phyloP scores from a whole-genome alignment of 768 basidiomycete species.

The Paxillus involutus region DNA sequence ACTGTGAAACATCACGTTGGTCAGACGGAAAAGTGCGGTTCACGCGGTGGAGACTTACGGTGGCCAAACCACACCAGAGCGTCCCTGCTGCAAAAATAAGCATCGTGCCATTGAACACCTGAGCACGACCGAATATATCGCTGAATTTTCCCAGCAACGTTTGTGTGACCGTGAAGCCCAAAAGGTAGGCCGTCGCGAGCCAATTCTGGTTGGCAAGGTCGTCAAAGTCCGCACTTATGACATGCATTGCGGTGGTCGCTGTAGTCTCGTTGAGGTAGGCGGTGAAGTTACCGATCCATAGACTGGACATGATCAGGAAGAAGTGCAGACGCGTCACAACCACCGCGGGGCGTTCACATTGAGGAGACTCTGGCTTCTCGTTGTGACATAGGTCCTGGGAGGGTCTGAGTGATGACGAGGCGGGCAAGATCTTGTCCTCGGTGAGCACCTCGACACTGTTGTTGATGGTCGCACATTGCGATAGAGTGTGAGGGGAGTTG shows the following conservation, averaged over 20 bases:
- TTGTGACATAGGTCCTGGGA: neutral
- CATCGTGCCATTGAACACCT: constrained; percentile 35
- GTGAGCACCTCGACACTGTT: constrained; percentile 27
- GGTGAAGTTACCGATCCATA: constrained; percentile 36
- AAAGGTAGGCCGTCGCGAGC: constrained; percentile 34
- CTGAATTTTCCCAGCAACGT: constrained; percentile 35
- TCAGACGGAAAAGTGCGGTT: constrained; percentile 4
- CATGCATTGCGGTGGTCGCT: constrained; percentile 35
- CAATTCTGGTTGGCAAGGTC: constrained; percentile 34
- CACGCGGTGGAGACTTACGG: constrained; percentile 17
- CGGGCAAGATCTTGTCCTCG: constrained; percentile 20
- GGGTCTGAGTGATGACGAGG: neutral
- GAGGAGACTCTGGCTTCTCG: neutral
- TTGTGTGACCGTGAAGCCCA: constrained; percentile 37
- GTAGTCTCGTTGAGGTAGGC: constrained; percentile 37
- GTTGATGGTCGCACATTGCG: constrained; percentile 30
- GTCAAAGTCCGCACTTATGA: constrained; percentile 30
- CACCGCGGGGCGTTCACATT: constrained; percentile 25
- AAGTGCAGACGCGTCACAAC: constrained; percentile 27
- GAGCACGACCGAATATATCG: constrained; percentile 35
- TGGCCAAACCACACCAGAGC: constrained; percentile 32
- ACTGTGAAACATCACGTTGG: constrained; percentile 15
- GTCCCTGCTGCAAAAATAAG: constrained; percentile 35
- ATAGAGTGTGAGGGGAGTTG: constrained; percentile 28
- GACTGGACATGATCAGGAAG: constrained; percentile 34